Conservation (phyloP, 495 filamentous ascomycete species). For the Penicillium paxilli region DNA sequence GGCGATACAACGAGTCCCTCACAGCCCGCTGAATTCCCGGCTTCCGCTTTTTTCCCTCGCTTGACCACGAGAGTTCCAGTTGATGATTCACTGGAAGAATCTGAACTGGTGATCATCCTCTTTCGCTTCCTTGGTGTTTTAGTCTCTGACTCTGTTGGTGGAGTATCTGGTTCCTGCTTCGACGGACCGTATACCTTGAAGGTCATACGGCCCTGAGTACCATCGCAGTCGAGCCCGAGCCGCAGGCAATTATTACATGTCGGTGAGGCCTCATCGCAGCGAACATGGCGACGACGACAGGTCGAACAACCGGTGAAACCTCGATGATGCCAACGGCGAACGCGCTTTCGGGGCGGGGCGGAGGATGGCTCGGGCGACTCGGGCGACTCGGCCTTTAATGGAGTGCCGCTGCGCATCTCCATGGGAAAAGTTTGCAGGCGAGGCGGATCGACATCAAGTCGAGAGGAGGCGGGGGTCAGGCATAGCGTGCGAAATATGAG, state of each 20-base stretch:
- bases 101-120: conserved; percentile 21
- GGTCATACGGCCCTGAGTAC: conserved; percentile 41
- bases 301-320: conserved; percentile 45
- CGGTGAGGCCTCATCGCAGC: conserved; percentile 45
- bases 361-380: conserved; percentile 3
- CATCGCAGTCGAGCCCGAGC: conserved; percentile 39
- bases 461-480: not conserved
- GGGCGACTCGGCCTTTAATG: conserved; percentile 15
- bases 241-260: conserved; percentile 43
- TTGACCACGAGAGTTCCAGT: conserved; percentile 14
- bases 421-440: conserved; percentile 17
- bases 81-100: conserved; percentile 8
- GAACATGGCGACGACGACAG: conserved; percentile 42
- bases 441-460: not conserved
- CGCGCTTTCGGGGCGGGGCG: conserved; percentile 39
- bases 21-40: not conserved
- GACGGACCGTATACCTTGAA: conserved; percentile 42
- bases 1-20: conserved; percentile 27
- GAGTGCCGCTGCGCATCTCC: conserved; percentile 33
- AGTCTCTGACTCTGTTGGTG: conserved; percentile 18
- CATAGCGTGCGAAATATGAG: not conserved
- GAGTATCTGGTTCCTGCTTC: not conserved
- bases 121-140: conserved; percentile 20
- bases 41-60: conserved; percentile 9
- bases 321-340: conserved; percentile 43